Evolutionary conservation across 768 basidiomycete genomes (phyloP).

Genomic region (Lactifluus pinguis): DNA sequence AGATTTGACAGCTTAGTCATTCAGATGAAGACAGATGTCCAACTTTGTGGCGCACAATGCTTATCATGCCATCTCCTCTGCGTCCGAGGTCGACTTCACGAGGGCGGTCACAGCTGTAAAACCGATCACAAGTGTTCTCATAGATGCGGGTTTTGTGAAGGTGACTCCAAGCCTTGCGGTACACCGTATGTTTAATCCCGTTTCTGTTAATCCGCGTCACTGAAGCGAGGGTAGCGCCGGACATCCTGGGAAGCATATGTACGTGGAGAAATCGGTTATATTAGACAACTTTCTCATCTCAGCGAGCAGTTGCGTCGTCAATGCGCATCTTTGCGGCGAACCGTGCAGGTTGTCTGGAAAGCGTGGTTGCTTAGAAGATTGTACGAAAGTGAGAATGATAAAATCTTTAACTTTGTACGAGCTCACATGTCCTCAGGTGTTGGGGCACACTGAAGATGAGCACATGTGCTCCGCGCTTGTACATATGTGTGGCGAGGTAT

Average conservation of each 20-base stretch:
- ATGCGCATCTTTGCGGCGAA: slow-evolving; percentile 30
- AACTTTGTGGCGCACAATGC: slow-evolving; percentile 44
- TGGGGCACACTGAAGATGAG: slow-evolving; percentile 37
- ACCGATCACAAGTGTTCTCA: slow-evolving; percentile 41
- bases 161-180: slow-evolving; percentile 13
- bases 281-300: background rate
- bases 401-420: too few relatives aligned
- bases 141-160: slow-evolving; percentile 36
- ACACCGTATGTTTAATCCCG: slow-evolving; percentile 30
- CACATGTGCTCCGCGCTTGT: slow-evolving; percentile 38
- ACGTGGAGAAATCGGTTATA: slow-evolving; percentile 9
- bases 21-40: slow-evolving; percentile 20
- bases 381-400: slow-evolving; percentile 36
- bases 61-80: slow-evolving; percentile 42
- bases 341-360: slow-evolving; percentile 29
- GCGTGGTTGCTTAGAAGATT: slow-evolving; percentile 44
- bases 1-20: slow-evolving; percentile 36
- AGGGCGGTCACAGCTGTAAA: slow-evolving; percentile 38
- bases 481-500: too few relatives aligned
- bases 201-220: background rate
- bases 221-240: too few relatives aligned
- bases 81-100: slow-evolving; percentile 38
- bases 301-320: slow-evolving; percentile 38
- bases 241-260: slow-evolving; percentile 39
- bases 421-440: slow-evolving; percentile 28